These are phyloP conservation scores for Persicaria maculosa DNA, from an alignment of 148 eudicot genomes.

Conservation along the genomic window DNA sequence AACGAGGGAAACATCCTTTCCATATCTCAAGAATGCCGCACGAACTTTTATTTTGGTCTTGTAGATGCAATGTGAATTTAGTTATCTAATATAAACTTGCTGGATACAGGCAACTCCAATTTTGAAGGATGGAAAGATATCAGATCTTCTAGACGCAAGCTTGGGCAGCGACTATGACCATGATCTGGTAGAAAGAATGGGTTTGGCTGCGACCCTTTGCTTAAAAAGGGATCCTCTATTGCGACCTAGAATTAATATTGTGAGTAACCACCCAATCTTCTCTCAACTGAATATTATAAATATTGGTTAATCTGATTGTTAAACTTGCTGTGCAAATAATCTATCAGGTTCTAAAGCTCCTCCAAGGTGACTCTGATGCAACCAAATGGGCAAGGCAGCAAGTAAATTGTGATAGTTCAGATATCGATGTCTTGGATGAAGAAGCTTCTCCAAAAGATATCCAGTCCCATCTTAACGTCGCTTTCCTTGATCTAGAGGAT, in stretches of 20 bases:
- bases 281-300: neutral
- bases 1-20: too few relatives aligned
- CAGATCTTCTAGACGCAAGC: conserved; percentile 46
- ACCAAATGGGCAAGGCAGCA: conserved; percentile 64
- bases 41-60: too few relatives aligned
- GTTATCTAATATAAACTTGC: neutral
- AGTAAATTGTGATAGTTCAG: conserved; percentile 19
- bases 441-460: conserved; percentile 36
- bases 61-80: too few relatives aligned
- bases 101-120: conserved; percentile 48
- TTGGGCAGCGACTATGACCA: conserved; percentile 38
- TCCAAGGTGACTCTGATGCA: conserved; percentile 63
- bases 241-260: conserved; percentile 69
- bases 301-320: neutral
- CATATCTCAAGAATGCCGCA: too few relatives aligned
- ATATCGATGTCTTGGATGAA: conserved; percentile 25
- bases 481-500: conserved; percentile 44
- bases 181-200: conserved; percentile 66
- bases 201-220: conserved; percentile 75
- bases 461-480: conserved; percentile 46
- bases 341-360: conserved; percentile 66
- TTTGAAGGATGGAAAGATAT: conserved; percentile 44
- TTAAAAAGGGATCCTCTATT: conserved; percentile 67
- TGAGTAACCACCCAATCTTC: conserved; percentile 27
- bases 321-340: too few relatives aligned